phyloP scores from a whole-genome alignment of 495 filamentous ascomycete genomes.

The Xylaria flabelliformis region DNA sequence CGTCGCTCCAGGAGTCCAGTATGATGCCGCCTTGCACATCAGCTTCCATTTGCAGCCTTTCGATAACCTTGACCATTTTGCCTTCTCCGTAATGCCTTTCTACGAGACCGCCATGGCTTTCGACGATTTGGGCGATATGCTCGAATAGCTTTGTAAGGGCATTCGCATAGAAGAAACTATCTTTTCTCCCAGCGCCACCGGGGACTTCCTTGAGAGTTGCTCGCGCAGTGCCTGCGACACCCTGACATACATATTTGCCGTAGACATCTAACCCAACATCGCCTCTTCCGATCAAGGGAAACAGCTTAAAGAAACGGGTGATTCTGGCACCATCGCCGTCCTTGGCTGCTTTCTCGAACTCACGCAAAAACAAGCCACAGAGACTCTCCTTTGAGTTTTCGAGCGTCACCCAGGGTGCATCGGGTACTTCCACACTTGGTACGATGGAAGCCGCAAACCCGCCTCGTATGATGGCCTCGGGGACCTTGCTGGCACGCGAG shows the following conservation, averaged over 20 bases:
- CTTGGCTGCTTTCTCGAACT: slow-evolving; percentile 91
- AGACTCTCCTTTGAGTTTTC: slow-evolving; percentile 85
- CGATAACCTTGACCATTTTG: slow-evolving; percentile 95
- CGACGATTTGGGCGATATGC: slow-evolving; percentile 95
- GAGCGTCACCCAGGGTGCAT: slow-evolving; percentile 85
- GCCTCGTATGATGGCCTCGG: slow-evolving; percentile 76
- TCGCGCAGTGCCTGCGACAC: slow-evolving; percentile 82
- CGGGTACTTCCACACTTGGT: slow-evolving; percentile 92
- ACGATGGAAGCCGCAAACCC: slow-evolving; percentile 93
- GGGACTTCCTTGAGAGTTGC: slow-evolving; percentile 72
- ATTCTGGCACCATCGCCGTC: slow-evolving; percentile 85
- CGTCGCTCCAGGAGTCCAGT: slow-evolving; percentile 93
- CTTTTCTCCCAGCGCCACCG: slow-evolving; percentile 57
- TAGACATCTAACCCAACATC: slow-evolving; percentile 94
- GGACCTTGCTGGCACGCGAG: slow-evolving; percentile 79
- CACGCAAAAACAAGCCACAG: slow-evolving; percentile 86
- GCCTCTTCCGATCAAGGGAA: slow-evolving; percentile 89
- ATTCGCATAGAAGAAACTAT: slow-evolving; percentile 90
- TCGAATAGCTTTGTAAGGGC: slow-evolving; percentile 92
- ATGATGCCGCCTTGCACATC: slow-evolving; percentile 98
- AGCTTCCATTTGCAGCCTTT: slow-evolving; percentile 89
- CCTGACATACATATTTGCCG: slow-evolving; percentile 92
- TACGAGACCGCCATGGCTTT: slow-evolving; percentile 85
- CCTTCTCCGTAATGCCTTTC: slow-evolving; percentile 91
- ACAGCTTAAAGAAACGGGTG: slow-evolving; percentile 96